Base-by-base conservation (phyloP, 352 stramenopile species). In the Pythium aphanidermatum region DNA sequence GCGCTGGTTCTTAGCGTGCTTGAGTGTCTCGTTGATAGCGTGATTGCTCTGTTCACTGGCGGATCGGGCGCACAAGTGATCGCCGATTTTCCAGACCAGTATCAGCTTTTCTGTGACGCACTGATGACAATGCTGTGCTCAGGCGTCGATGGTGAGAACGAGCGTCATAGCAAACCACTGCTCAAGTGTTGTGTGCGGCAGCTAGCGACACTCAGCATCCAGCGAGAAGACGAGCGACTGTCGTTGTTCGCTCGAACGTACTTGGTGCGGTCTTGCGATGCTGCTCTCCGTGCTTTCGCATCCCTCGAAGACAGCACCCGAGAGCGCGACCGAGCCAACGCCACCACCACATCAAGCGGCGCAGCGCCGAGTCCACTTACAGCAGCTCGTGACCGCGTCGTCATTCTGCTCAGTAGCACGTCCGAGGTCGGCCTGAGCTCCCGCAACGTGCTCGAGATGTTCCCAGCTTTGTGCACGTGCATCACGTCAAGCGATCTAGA, bases 151-250 rank as follows among this genome's bases (percentile, higher is more conserved):
- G 70, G 71, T 0, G 26, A 48, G 2, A 58, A 51, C 17, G 53
- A 65, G 14, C 34, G 58, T 13, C 66, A 85, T 52, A 73, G 84
- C 60, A 83, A 77, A 45, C 41, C 55, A 12, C 64, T 91, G 20
- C 64, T 88, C 21, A 71, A 67, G 29, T 86, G 77, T 34, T 92
- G 78, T 20, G 79, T 92, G 33, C 74, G 77, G 5, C 82, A 94
- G 47, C 46, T 94, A 31, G 71, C 63, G 14, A 88, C 75, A 19
- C 62, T 94, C 40, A 75, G 68, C 40, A 76, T 89, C 38, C 79
- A 91, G 41, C 53, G 63, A 17, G 55, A 70, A 14, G 72, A 89
- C 42, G 39, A 60, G 10, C 63, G 70, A 19, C 48, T 91, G 3
- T 60, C 73, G 4, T 28, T 36, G 12, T 63, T 82, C 27, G 69